phyloP scores from a whole-genome alignment of 73 alveolate species.

The Chromera velia region DNA sequence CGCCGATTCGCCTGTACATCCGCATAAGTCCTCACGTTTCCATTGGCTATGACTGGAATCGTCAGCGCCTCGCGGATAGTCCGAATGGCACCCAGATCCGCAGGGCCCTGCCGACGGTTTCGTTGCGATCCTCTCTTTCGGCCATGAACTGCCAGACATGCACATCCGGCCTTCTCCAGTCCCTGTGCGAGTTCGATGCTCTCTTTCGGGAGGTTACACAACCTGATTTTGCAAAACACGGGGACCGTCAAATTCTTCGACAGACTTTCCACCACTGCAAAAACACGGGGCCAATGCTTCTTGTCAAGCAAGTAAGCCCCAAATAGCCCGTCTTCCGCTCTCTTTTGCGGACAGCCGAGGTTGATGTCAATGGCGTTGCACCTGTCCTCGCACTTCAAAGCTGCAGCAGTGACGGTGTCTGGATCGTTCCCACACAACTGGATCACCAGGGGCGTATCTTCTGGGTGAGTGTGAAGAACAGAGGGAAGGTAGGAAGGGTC shows the following conservation, averaged over 20 bases:
- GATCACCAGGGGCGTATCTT: constrained; percentile 80
- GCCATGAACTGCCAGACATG: constrained; percentile 79
- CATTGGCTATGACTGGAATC: constrained; percentile 91
- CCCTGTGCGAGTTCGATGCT: constrained; percentile 70
- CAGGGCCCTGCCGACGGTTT: constrained; percentile 68
- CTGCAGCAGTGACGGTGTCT: constrained; percentile 66
- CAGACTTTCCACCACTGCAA: constrained; percentile 56
- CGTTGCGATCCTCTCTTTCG: constrained; percentile 73
- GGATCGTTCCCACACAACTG: constrained; percentile 90
- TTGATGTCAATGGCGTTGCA: constrained; percentile 86
- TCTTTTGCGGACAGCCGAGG: constrained; percentile 88
- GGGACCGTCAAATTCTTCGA: constrained; percentile 70
- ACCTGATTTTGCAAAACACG: constrained; percentile 81
- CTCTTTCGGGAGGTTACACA: constrained; percentile 58
- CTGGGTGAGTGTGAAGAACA: constrained; percentile 55
- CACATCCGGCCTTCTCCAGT: constrained; percentile 73
- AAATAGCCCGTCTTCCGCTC: constrained; percentile 81
- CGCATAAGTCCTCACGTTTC: constrained; percentile 69
- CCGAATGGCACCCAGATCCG: constrained; percentile 78
- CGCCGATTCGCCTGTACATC: constrained; percentile 72
- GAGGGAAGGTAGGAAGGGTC: constrained; percentile 47
- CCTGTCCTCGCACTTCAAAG: constrained; percentile 67
- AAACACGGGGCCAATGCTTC: constrained; percentile 34
- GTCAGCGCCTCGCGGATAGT: constrained; percentile 61
- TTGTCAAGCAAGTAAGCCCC: constrained; percentile 83